Percentiles rank a stretch among this genome's conserved stretches.
Conservation (phyloP, 2,329 filamentous ascomycete genomes). For the Fonsecaea erecta region DNA sequence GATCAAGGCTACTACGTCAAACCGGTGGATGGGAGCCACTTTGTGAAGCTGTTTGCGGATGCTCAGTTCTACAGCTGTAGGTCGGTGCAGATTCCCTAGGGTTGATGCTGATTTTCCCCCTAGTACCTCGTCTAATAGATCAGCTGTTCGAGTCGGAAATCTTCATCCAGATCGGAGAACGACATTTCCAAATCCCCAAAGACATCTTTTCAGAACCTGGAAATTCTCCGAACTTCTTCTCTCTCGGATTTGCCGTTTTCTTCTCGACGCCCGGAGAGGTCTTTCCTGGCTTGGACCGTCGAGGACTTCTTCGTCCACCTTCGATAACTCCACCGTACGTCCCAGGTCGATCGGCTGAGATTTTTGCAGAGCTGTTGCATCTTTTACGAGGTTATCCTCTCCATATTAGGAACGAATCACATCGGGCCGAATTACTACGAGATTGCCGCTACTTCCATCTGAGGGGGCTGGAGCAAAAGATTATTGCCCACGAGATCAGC, state of each 20-base stretch:
- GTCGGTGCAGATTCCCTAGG: constrained; percentile 38
- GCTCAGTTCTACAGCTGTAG: constrained; percentile 89
- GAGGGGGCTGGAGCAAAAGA: constrained; percentile 83
- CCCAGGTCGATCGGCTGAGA: constrained; percentile 78
- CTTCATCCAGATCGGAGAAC: constrained; percentile 86
- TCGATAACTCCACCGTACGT: constrained; percentile 82
- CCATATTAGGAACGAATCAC: constrained; percentile 73
- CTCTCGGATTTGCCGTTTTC: constrained; percentile 85
- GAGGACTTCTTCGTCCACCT: constrained; percentile 80
- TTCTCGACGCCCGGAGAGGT: constrained; percentile 79
- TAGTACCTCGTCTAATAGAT: constrained; percentile 85
- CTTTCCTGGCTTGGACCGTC: constrained; percentile 82
- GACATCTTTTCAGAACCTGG: constrained; percentile 84
- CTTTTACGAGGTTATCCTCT: constrained; percentile 83
- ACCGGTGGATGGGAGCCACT: constrained; percentile 81
- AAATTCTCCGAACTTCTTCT: constrained; percentile 95
- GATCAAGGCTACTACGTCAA: constrained; percentile 74
- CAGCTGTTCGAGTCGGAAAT: constrained; percentile 91
- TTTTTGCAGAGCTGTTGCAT: constrained; percentile 80
- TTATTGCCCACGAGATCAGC: constrained; percentile 76
- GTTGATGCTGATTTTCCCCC: constrained; percentile 11
- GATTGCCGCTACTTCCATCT: constrained; percentile 94
- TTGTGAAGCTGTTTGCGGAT: constrained; percentile 90
- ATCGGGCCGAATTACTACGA: constrained; percentile 75
- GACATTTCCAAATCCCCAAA: constrained; percentile 86